These are phyloP conservation scores for Haplosporangium gracile DNA, from an alignment of 192 early-diverging fungal species.

Conservation along the genomic window DNA sequence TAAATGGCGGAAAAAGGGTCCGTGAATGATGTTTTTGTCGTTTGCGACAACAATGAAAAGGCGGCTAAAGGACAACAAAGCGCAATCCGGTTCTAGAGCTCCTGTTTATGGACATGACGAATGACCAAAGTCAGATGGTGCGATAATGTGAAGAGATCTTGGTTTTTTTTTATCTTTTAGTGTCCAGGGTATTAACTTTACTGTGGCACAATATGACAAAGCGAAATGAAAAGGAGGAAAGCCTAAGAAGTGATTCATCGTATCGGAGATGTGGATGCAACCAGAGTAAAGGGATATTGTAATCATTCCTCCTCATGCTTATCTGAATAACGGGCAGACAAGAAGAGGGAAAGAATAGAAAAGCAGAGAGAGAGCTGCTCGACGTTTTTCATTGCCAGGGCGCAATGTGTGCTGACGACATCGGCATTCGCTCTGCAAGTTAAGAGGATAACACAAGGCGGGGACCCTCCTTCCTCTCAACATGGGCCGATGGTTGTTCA, in stretches of 20 bases:
- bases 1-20: not conserved
- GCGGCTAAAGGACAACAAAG: not conserved
- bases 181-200: not conserved
- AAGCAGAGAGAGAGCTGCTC: not conserved
- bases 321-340: not conserved
- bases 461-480: not conserved
- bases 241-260: not conserved
- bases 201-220: not conserved
- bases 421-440: not conserved
- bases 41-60: not conserved
- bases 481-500: not conserved
- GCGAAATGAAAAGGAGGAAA: not conserved
- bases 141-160: not conserved
- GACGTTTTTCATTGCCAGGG: not conserved
- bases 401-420: not conserved
- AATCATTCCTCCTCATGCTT: not conserved
- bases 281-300: not conserved
- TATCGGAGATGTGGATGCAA: not conserved
- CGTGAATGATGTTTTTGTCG: not conserved
- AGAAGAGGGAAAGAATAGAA: not conserved
- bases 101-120: conserved; percentile 6
- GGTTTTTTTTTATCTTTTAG: not conserved
- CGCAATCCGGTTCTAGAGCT: not conserved
- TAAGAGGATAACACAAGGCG: not conserved
- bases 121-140: not conserved